Evolutionary conservation across 371 early-diverging fungal genomes (phyloP).

Genomic region (Mucor sp.): DNA sequence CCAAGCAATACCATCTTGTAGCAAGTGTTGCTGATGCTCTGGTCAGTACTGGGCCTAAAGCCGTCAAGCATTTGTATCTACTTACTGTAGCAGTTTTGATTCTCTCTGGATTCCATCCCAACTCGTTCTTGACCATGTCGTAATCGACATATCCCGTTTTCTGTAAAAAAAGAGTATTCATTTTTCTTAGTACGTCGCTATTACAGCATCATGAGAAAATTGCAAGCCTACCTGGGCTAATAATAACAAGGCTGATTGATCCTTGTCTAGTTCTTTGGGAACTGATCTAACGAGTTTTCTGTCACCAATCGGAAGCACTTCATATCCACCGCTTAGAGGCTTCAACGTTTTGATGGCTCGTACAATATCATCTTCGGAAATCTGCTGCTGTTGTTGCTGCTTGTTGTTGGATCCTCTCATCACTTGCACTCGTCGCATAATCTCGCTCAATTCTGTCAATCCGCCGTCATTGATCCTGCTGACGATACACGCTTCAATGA

Average conservation of each 20-base stretch:
- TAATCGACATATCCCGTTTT: conserved; percentile 68
- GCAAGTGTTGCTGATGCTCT: conserved; percentile 60
- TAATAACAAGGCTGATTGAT: conserved; percentile 69
- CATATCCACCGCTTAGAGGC: conserved; percentile 87
- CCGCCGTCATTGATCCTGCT: conserved; percentile 90
- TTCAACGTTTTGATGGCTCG: conserved; percentile 83
- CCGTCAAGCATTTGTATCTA: neutral
- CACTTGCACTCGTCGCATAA: conserved; percentile 67
- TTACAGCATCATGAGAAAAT: neutral
- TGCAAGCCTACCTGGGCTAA: conserved; percentile 64
- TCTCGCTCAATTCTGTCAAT: conserved; percentile 80
- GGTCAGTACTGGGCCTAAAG: neutral
- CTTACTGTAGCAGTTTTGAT: conserved; percentile 42
- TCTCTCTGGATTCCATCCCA: conserved; percentile 69
- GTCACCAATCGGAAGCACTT: conserved; percentile 75
- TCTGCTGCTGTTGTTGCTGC: conserved; percentile 25
- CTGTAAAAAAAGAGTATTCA: conserved; percentile 30
- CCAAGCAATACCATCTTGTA: conserved; percentile 86
- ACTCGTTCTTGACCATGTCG: conserved; percentile 47
- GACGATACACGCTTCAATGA: conserved; percentile 85
- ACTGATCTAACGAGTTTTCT: conserved; percentile 86
- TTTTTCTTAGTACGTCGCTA: neutral
- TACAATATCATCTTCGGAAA: conserved; percentile 75
- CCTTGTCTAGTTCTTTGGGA: conserved; percentile 87
- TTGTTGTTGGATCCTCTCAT: conserved; percentile 56